Conservation (phyloP, 768 basidiomycete species). For the Mycena sanguinolenta region DNA sequence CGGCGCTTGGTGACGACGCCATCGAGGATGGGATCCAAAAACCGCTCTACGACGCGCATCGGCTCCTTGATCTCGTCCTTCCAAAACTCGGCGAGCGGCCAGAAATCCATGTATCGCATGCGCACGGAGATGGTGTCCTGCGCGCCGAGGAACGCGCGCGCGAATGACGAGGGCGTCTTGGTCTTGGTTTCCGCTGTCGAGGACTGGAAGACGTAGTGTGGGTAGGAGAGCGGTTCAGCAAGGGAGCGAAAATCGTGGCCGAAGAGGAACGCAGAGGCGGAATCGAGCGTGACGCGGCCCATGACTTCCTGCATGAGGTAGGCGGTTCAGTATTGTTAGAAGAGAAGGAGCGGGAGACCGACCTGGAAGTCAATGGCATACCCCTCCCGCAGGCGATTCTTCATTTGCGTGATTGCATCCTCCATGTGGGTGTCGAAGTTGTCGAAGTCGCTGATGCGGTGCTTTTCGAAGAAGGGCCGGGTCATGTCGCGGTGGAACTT, state of each 20-base stretch:
- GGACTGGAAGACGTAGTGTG: background rate
- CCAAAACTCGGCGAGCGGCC: conserved; percentile 28
- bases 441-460: conserved; percentile 32
- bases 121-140: too few relatives aligned
- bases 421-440: conserved; percentile 19
- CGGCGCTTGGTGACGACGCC: conserved; percentile 54
- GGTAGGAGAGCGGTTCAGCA: conserved; percentile 10
- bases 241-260: conserved; percentile 3
- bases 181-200: conserved; percentile 16
- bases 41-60: conserved; percentile 52
- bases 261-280: conserved; percentile 23
- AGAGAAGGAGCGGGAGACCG: background rate
- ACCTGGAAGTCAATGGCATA: conserved; percentile 25
- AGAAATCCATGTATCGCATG: background rate
- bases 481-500: too few relatives aligned
- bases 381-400: conserved; percentile 10
- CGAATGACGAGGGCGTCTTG: background rate
- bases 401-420: conserved; percentile 8
- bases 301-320: conserved; percentile 21
- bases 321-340: too few relatives aligned
- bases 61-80: conserved; percentile 18
- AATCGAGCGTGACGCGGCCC: conserved; percentile 22
- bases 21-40: conserved; percentile 62
- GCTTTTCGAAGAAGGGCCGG: too few relatives aligned
- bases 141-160: too few relatives aligned